A percentile compares a stretch with the other conserved stretches of the same genome.
Conservation (phyloP, 306 rosid species). For the Rosa chinensis region DNA sequence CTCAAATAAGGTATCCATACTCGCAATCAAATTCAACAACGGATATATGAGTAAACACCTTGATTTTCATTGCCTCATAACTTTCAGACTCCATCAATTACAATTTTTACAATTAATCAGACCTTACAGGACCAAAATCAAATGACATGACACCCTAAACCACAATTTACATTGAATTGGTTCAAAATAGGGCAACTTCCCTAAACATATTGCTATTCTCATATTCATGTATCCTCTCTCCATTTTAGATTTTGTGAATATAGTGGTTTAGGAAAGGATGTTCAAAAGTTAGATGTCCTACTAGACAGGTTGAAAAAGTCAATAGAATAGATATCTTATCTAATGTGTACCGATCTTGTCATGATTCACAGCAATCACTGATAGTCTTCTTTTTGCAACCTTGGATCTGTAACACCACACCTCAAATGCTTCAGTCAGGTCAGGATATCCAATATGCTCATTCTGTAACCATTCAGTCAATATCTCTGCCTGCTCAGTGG, state of each 20-base stretch:
- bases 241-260: slow-evolving; percentile 1
- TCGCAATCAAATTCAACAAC: background rate
- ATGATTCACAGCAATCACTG: slow-evolving; percentile 49
- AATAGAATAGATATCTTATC: slow-evolving; percentile 34
- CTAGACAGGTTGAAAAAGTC: slow-evolving; percentile 15
- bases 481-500: slow-evolving; percentile 80
- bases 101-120: slow-evolving; percentile 31
- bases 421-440: slow-evolving; percentile 86
- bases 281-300: background rate
- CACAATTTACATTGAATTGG: slow-evolving; percentile 12
- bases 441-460: slow-evolving; percentile 65
- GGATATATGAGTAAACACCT: slow-evolving; percentile 1
- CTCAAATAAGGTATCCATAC: background rate
- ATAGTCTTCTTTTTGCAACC: slow-evolving; percentile 77
- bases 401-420: slow-evolving; percentile 90
- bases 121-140: slow-evolving; percentile 26
- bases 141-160: slow-evolving; percentile 16
- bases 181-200: background rate
- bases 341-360: slow-evolving; percentile 43
- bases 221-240: slow-evolving; percentile 18
- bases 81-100: slow-evolving; percentile 23
- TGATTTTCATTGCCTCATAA: slow-evolving; percentile 22
- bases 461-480: slow-evolving; percentile 72
- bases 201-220: background rate
- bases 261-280: slow-evolving; percentile 27